Evolutionary conservation across 805 yeast species (phyloP).

Genomic region (Candida easanensis): DNA sequence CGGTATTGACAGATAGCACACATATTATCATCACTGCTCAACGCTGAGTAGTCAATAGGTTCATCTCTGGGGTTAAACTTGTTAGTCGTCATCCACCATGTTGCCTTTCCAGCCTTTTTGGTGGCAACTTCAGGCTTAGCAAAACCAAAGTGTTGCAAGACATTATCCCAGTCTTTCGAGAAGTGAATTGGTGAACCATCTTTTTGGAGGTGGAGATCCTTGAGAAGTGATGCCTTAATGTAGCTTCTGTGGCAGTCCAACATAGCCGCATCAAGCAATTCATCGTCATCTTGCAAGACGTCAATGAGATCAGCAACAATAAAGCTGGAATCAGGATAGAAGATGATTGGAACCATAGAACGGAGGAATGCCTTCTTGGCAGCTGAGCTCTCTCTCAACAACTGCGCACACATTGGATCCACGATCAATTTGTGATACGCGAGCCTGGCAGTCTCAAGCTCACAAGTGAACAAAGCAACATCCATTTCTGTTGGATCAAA

Average conservation of each 20-base stretch:
- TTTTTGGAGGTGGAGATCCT: too few relatives aligned
- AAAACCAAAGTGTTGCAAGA: too few relatives aligned
- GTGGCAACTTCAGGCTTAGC: too few relatives aligned
- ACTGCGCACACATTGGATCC: background rate
- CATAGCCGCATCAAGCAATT: conserved; percentile 2
- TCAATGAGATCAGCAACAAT: background rate
- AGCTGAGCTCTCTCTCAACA: background rate
- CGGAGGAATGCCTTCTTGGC: conserved; percentile 4
- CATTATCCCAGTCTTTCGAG: too few relatives aligned
- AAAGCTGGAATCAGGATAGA: background rate
- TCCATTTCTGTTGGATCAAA: background rate
- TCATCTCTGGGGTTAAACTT: background rate
- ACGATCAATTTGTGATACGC: background rate
- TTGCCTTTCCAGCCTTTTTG: too few relatives aligned
- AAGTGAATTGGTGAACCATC: too few relatives aligned
- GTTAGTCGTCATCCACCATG: background rate
- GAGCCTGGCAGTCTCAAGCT: background rate
- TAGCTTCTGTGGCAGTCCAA: conserved; percentile 1
- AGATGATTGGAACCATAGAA: conserved; percentile 2
- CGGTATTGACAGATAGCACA: conserved; percentile 5
- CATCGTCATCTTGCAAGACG: background rate
- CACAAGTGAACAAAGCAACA: background rate
- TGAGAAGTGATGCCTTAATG: background rate
- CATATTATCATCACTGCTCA: background rate
- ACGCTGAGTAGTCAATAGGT: background rate